Base-by-base conservation (phyloP, 371 early-diverging fungal genomes). In the Circinella umbellata region DNA sequence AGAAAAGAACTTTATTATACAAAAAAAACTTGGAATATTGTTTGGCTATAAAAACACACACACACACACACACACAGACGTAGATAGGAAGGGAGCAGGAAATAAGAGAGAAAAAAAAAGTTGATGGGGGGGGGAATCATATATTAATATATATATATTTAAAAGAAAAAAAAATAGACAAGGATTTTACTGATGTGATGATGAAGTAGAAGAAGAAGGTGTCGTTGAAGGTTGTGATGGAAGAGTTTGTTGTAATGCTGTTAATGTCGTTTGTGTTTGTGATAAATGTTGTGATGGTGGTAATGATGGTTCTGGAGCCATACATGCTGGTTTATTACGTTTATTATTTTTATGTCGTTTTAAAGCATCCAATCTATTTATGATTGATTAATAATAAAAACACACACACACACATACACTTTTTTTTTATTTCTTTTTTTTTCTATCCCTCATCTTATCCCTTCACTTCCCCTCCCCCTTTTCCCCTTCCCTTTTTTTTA, bases 261-360 rank as follows among this genome's bases (percentile, higher is more conserved):
- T 57, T 27, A 57, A 42, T 42, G 42, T 6, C 11, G 42, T 9
- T 27, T 27, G 27, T 42, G 42, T 1, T 11, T 42, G 42, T 42
- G 27, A 27, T 27, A 27, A 27, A 27, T 42, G 42, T 1, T 42
- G 42, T 42, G 42, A 15, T 18, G 53, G 5, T 18, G 15, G 27
- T 34, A 27, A 27, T n/a, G 57, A 34, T 5, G 57, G 57, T 7
- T 57, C 57, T 27, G 57, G 57, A 0, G 57, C 57, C 53, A 53
- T 64, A 38, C 65, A 64, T n/a, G 65, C 65, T 17, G 65, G 65
- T 38, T 64, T 64, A 48, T 64, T 64, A 9, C 65, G 65, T 38
- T 74, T 61, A 49, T 77, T 77, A 47, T 66, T 70, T 51, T 72
- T 74, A 49, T 77, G 74, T 18, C 74, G 72, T 68, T 74, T 72